A percentile compares a stretch with the other conserved stretches of the same genome.
These are phyloP conservation scores for Plasmodium gallinaceum DNA, from an alignment of 169 alveolate genomes.

Conservation along the genomic window DNA sequence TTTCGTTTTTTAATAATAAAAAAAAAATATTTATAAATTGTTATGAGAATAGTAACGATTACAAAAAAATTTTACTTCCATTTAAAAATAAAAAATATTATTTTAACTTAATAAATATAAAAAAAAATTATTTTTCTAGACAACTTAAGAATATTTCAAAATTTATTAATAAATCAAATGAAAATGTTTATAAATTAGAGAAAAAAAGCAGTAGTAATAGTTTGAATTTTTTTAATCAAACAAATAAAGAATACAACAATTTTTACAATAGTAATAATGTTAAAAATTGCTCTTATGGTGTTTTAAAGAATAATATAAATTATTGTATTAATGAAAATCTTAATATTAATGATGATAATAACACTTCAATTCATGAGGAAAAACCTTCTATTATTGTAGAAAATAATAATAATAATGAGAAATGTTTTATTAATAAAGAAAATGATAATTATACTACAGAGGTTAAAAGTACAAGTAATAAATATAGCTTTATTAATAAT, in stretches of 20 bases:
- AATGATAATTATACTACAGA: too few relatives aligned
- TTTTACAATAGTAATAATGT: neutral
- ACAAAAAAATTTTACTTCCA: neutral
- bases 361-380: neutral
- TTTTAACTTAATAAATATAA: slow-evolving; percentile 7
- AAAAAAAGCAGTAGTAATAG: neutral
- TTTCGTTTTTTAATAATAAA: slow-evolving; percentile 1
- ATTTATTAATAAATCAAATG: neutral
- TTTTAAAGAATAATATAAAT: neutral
- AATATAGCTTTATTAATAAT: neutral
- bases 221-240: neutral
- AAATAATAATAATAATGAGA: neutral
- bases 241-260: too few relatives aligned
- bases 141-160: neutral
- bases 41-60: neutral
- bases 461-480: neutral
- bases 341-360: neutral
- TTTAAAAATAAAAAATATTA: slow-evolving; percentile 8
- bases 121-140: neutral
- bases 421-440: neutral
- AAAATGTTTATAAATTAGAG: slow-evolving; percentile 18
- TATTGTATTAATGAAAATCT: neutral
- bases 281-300: neutral
- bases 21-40: neutral
- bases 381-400: neutral